Evolutionary conservation across 1,139 yeast species (phyloP).

Genomic region (Eremothecium sinecaudum): DNA sequence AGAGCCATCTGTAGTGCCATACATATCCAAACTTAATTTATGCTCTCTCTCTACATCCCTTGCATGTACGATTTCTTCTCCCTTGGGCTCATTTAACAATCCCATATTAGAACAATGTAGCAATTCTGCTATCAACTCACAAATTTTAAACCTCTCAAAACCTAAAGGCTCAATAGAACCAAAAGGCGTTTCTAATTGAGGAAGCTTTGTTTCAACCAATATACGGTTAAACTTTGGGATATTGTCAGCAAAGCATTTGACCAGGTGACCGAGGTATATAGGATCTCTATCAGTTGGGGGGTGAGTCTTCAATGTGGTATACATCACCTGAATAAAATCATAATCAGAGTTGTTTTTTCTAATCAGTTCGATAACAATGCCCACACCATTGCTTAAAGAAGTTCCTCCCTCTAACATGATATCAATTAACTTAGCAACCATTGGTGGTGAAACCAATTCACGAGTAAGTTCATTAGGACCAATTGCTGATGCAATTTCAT

Average conservation of each 20-base stretch:
- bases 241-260: slow-evolving; percentile 67
- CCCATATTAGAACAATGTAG: slow-evolving; percentile 97
- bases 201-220: slow-evolving; percentile 34
- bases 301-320: slow-evolving; percentile 79
- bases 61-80: slow-evolving; percentile 66
- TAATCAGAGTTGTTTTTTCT: slow-evolving; percentile 94
- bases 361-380: slow-evolving; percentile 88
- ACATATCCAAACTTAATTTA: slow-evolving; percentile 7
- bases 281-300: slow-evolving; percentile 96
- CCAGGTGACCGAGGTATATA: slow-evolving; percentile 80
- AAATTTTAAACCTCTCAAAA: slow-evolving; percentile 88
- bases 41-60: slow-evolving; percentile 57
- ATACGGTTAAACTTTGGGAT: slow-evolving; percentile 61
- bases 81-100: slow-evolving; percentile 71
- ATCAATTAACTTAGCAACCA: slow-evolving; percentile 56
- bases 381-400: slow-evolving; percentile 90
- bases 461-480: slow-evolving; percentile 95
- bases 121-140: slow-evolving; percentile 90
- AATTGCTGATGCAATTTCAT: slow-evolving; percentile 65
- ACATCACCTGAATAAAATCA: slow-evolving; percentile 80
- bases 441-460: slow-evolving; percentile 69
- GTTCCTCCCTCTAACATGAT: slow-evolving; percentile 89
- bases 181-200: slow-evolving; percentile 56
- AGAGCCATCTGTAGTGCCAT: slow-evolving; percentile 2
- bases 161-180: slow-evolving; percentile 84